Evolutionary conservation across 2,329 filamentous ascomycete species (phyloP), one percentile per base, ranked within the genome.

Genomic region (Fusarium poae): DNA sequence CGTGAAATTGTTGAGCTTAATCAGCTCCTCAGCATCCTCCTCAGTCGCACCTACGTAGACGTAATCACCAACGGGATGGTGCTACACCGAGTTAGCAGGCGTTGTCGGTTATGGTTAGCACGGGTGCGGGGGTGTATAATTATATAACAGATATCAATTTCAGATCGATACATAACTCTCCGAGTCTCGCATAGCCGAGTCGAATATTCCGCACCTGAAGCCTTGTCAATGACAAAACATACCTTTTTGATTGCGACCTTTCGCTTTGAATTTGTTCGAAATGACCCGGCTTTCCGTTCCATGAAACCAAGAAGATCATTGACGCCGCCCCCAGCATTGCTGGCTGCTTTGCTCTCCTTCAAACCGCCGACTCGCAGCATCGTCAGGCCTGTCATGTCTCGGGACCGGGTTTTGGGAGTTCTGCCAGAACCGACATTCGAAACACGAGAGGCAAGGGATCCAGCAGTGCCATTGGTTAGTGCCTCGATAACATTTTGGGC

Each of bases 181-280:
- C 59, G 49, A 64, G 49, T 60, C 66, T 71, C 62, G 62, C 58
- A 65, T 63, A 64, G 62, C 53, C 59, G 65, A 62, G 69, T 63
- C 58, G 62, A 57, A 65, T 66, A 50, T 45, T 68, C 63, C 55
- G 64, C 68, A 76, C 76, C 77, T 74, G 72, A 72, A 74, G 62
- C 60, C 68, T 61, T 61, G 75, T 79, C 75, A 76, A 77, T 74
- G 69, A 69, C 66, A 23, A 55, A 79, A 91, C 90, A 88, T 92
- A 94, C 92, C 89, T 93, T 92, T 82, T 88, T 89, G 68, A 94
- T 89, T 77, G 85, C 88, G 72, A 92, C 82, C 71, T 83, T 82
- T 74, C 85, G 83, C 74, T 81, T 75, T 76, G 74, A 72, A 62
- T 75, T 73, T 34, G 83, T 83, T 62, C 82, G 81, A 73, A 88